Evolutionary conservation across 371 early-diverging fungal species (phyloP), one percentile per base, ranked within the genome.

Genomic region (Apophysomyces elegans): DNA sequence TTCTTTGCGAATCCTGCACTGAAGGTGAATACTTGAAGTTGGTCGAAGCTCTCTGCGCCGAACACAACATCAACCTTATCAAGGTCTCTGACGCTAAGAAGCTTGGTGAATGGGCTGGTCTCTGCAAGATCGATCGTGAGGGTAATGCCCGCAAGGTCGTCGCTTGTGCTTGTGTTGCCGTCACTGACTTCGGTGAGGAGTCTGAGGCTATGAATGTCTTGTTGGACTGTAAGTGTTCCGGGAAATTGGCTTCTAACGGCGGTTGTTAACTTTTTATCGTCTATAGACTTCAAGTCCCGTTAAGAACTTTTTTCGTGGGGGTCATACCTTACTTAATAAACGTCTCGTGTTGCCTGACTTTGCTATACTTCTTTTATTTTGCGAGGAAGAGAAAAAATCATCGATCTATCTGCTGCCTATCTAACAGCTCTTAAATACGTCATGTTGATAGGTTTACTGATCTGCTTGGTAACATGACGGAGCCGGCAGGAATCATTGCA

Each of bases 21-120:
- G 96, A 96, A 84, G 87, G 90, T 72, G 96, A 93, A 81, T 95
- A 96, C 88, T 83, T 93, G 78, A 89, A 93, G 84, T 88, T 98
- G 60, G 90, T 98, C 73, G 96, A 95, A 88, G 97, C 97, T 64
- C 93, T 98, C 69, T 98, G 98, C 88, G 90, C 91, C 71, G 96
- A 97, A 87, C 96, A 96, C 96, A 89, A 90, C 88, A 96, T 96
- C 89, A 91, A 92, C 86, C 87, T 98, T 74, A 95, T 98, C 91
- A 95, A 95, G 91, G 93, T 96, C 67, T 81, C 90, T 59, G 96
- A 96, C 81, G 88, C 93, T 83, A 96, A 96, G 93, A 95, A 96
- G 92, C 90, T 98, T 73, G 98, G 98, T 80, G 95, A 97, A 88
- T 96, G 96, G 98, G 94, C 93, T 69, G 97, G 97, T 85, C 93